Base-by-base conservation (phyloP, 2,329 filamentous ascomycete genomes). In the Akanthomyces dipterigenus region DNA sequence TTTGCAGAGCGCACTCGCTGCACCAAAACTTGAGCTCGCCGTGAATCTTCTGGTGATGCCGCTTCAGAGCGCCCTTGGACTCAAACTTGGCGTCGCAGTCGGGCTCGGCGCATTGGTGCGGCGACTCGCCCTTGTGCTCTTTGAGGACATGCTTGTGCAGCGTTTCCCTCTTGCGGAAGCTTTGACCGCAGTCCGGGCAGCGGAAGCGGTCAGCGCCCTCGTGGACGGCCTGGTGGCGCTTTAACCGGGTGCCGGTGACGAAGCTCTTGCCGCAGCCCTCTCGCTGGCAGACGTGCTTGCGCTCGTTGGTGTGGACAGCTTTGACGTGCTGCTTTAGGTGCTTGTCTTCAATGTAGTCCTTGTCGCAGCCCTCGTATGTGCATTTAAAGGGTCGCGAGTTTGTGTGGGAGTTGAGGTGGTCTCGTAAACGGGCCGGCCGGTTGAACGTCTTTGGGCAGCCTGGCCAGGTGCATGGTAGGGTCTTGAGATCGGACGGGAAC, bases 241-340 rank as follows among this genome's bases (percentile, higher is more conserved):
- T 84, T 20, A 97, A 81, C 50, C 90, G 82, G 11, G 90, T 91
- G 2, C 87, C 87, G 0, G 90, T 96, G 55, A 90, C 82, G 70
- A 97, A 97, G 38, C 82, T 86, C 78, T 93, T 95, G 55, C 80
- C 85, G 70, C 93, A 97, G 6, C 81, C 86, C 16, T 84, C 80
- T 68, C 85, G 85, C n/a, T 82, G 78, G 75, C 93, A 97, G 28
- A 82, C 73, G 71, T 91, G 88, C 51, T 86, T 82, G 62, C 88
- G 82, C 65, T 91, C 82, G 60, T 85, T 79, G 22, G 84, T 88
- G 72, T 97, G 93, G 12, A 88, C 87, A 60, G 89, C 89, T 71
- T 93, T 92, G 70, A 96, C 76, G 72, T 98, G 93, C 65, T 92
- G 88, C 63, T 88, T 87, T 20, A 97, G 80, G 75, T 97, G 92